Percentiles rank a stretch among this genome's conserved stretches.
These are phyloP conservation scores for Chaetothyriales sp. DNA, from an alignment of 2,329 filamentous ascomycete species.

Conservation along the genomic window DNA sequence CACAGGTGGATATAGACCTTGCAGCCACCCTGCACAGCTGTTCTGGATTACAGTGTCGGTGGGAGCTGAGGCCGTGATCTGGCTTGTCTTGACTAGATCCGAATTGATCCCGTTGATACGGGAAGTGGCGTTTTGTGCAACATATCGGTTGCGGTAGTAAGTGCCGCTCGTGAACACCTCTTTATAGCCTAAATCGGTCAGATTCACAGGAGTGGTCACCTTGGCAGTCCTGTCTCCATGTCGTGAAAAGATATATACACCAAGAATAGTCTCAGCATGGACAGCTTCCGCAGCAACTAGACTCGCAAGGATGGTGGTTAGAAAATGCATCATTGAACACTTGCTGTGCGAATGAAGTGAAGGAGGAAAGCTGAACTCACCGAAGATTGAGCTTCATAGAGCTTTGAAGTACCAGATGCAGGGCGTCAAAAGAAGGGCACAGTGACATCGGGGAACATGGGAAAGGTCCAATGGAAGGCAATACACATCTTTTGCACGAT, in stretches of 20 bases:
- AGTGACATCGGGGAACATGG: neutral
- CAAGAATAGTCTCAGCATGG: slow-evolving; percentile 54
- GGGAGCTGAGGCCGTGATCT: slow-evolving; percentile 61
- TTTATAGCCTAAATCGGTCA: slow-evolving; percentile 68
- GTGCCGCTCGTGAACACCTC: slow-evolving; percentile 59
- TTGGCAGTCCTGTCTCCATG: slow-evolving; percentile 84
- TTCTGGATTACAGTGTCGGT: slow-evolving; percentile 64
- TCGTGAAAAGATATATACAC: slow-evolving; percentile 74
- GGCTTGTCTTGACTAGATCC: slow-evolving; percentile 52
- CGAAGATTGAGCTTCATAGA: neutral
- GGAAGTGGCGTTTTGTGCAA: slow-evolving; percentile 44
- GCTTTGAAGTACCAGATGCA: neutral
- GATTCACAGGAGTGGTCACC: slow-evolving; percentile 51
- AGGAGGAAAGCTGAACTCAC: neutral
- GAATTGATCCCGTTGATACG: slow-evolving; percentile 54
- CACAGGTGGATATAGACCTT: slow-evolving; percentile 74
- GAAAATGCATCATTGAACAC: neutral
- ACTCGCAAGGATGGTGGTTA: neutral
- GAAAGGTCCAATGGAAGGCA: neutral
- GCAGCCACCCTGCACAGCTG: slow-evolving; percentile 51
- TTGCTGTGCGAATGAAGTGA: neutral
- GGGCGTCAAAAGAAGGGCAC: neutral
- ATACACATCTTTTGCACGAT: neutral
- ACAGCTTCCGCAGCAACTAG: neutral
- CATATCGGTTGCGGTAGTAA: slow-evolving; percentile 66